Conservation (phyloP, 805 yeast genomes). For the Candida maltosa region DNA sequence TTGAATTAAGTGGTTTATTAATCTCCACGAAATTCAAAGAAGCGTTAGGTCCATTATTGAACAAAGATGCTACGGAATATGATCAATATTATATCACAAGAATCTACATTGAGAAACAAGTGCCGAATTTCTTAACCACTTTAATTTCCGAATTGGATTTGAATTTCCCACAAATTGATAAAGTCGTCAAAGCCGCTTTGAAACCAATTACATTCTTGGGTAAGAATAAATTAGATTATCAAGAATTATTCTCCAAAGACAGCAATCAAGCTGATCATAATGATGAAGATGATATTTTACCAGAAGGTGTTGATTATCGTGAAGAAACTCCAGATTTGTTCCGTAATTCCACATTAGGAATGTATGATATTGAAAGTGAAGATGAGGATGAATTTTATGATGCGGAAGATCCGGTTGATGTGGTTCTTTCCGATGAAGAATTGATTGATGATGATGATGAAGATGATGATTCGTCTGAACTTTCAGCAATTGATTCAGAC, state of each 20-base stretch:
- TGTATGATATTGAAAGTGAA: slow-evolving; percentile 82
- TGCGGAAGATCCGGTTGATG: slow-evolving; percentile 33
- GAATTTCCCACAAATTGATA: slow-evolving; percentile 65
- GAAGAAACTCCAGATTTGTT: slow-evolving; percentile 84
- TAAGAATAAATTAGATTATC: slow-evolving; percentile 52
- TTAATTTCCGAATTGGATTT: slow-evolving; percentile 67
- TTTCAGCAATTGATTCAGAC: slow-evolving; percentile 16
- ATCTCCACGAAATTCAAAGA: slow-evolving; percentile 42
- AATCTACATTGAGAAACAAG: slow-evolving; percentile 64
- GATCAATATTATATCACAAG: slow-evolving; percentile 67
- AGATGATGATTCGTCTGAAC: slow-evolving; percentile 24
- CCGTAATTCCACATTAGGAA: slow-evolving; percentile 86
- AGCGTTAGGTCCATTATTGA: slow-evolving; percentile 42
- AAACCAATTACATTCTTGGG: slow-evolving; percentile 59
- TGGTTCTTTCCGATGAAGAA: slow-evolving; percentile 35
- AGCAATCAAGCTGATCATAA: slow-evolving; percentile 51
- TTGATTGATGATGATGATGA: slow-evolving; percentile 63
- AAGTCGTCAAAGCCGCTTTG: slow-evolving; percentile 55
- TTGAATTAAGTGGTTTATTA: slow-evolving; percentile 46
- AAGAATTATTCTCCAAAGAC: slow-evolving; percentile 51
- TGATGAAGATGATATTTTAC: slow-evolving; percentile 36
- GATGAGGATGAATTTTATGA: slow-evolving; percentile 59
- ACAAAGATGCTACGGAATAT: slow-evolving; percentile 44
- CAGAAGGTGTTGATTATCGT: slow-evolving; percentile 52
- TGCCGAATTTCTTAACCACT: slow-evolving; percentile 54